phyloP scores from a whole-genome alignment of 179 eudicot genomes.

The Gypsophila paniculata region DNA sequence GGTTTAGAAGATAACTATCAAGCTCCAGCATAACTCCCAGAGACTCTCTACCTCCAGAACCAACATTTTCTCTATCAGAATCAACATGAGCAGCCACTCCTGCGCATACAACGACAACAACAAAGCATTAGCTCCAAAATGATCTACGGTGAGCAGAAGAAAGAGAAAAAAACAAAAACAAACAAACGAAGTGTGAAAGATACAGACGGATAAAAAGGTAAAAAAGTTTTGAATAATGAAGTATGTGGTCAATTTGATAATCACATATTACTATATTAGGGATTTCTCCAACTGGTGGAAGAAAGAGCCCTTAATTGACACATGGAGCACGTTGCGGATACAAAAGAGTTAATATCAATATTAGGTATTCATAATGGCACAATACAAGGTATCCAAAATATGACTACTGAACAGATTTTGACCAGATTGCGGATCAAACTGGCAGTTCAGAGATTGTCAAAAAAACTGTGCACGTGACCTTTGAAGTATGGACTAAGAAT shows the following conservation, averaged over 20 bases:
- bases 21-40: neutral
- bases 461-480: no score
- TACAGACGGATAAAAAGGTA: no score
- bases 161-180: neutral
- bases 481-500: no score
- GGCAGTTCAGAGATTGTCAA: no score
- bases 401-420: no score
- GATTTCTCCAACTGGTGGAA: neutral
- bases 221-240: neutral
- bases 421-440: no score
- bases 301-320: neutral
- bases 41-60: conserved; percentile 14
- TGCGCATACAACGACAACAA: conserved; percentile 5
- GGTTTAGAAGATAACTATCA: conserved; percentile 32
- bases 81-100: conserved; percentile 4
- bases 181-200: neutral
- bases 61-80: conserved; percentile 10
- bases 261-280: neutral
- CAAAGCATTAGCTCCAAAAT: neutral
- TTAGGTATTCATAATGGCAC: no score
- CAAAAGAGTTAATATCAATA: no score
- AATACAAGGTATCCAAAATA: no score
- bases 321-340: neutral
- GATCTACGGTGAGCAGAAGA: neutral
- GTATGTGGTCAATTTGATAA: neutral